Conservation (phyloP, 805 yeast genomes). For the Kuraishia hungarica region DNA sequence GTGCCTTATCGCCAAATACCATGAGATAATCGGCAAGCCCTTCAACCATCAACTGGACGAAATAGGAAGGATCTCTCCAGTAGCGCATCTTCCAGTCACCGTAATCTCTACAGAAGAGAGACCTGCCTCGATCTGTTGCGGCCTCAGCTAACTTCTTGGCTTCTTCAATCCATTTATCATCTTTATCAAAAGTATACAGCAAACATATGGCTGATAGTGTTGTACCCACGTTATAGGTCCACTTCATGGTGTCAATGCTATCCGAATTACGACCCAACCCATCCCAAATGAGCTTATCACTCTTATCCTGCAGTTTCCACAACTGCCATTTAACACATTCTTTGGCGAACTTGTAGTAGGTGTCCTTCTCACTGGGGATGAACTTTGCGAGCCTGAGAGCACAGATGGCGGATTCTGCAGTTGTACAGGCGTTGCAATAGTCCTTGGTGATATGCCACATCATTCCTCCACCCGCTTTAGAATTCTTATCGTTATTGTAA, state of each 20-base stretch:
- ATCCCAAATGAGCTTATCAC: conserved; percentile 50
- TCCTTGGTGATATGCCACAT: conserved; percentile 57
- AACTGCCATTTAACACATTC: conserved; percentile 53
- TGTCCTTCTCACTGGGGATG: conserved; percentile 36
- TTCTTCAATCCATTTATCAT: conserved; percentile 38
- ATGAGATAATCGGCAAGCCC: conserved; percentile 60
- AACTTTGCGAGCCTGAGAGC: conserved; percentile 48
- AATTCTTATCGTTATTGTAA: conserved; percentile 36
- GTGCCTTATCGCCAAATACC: conserved; percentile 32
- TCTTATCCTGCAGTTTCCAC: conserved; percentile 38
- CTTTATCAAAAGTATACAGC: conserved; percentile 41
- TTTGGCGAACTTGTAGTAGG: conserved; percentile 50
- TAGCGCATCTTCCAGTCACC: conserved; percentile 39
- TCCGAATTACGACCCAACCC: conserved; percentile 43
- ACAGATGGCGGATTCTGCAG: conserved; percentile 59
- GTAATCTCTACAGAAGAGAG: conserved; percentile 59
- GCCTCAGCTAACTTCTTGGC: conserved; percentile 46
- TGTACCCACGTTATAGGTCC: conserved; percentile 64
- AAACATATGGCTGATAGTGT: conserved; percentile 46
- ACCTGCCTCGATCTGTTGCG: conserved; percentile 45
- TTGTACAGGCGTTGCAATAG: conserved; percentile 58
- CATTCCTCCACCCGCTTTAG: conserved; percentile 48
- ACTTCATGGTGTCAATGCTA: conserved; percentile 40
- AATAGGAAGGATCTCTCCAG: conserved; percentile 59
- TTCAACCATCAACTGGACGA: conserved; percentile 55